A percentile compares a stretch with the other conserved stretches of the same genome.
Evolutionary conservation across 768 basidiomycete genomes (phyloP).

Genomic region (Pulveroboletus ravenelii): DNA sequence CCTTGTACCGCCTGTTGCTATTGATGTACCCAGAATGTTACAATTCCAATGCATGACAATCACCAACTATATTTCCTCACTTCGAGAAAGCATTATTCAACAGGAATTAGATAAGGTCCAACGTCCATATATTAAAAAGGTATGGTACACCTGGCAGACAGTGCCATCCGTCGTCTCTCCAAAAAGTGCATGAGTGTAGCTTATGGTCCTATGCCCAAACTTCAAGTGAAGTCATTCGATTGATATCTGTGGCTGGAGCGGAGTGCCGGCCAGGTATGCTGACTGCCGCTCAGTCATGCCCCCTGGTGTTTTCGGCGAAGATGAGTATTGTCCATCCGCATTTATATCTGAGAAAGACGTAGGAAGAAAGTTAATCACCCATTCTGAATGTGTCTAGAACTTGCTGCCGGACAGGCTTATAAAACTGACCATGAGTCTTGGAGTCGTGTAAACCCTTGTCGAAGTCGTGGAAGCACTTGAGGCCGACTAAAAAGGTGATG

Average conservation of each 20-base stretch:
- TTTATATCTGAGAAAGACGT: slow-evolving; percentile 41
- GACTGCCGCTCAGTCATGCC: slow-evolving; percentile 45
- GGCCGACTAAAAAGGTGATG: slow-evolving; percentile 68
- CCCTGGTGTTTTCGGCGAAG: slow-evolving; percentile 35
- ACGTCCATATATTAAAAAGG: slow-evolving; percentile 19
- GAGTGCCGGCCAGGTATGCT: slow-evolving; percentile 40
- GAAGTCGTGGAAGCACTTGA: slow-evolving; percentile 79
- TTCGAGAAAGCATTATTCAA: background rate
- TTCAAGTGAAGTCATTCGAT: slow-evolving; percentile 51
- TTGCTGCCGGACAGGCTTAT: slow-evolving; percentile 30
- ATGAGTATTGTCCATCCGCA: slow-evolving; percentile 41
- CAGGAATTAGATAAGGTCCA: slow-evolving; percentile 15
- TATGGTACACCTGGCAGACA: slow-evolving; percentile 3
- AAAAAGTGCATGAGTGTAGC: slow-evolving; percentile 2
- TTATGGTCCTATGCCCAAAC: background rate
- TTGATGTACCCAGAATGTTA: background rate
- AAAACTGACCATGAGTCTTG: slow-evolving; percentile 68
- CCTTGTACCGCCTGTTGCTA: background rate
- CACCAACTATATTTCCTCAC: background rate
- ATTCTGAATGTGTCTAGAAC: slow-evolving; percentile 23
- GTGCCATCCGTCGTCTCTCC: background rate
- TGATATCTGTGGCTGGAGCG: slow-evolving; percentile 62
- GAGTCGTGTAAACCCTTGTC: slow-evolving; percentile 70
- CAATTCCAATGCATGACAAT: background rate
- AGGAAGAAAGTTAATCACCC: slow-evolving; percentile 33